These are phyloP conservation scores for Blastocystis sp. DNA, from an alignment of 352 stramenopile genomes.

Conservation along the genomic window DNA sequence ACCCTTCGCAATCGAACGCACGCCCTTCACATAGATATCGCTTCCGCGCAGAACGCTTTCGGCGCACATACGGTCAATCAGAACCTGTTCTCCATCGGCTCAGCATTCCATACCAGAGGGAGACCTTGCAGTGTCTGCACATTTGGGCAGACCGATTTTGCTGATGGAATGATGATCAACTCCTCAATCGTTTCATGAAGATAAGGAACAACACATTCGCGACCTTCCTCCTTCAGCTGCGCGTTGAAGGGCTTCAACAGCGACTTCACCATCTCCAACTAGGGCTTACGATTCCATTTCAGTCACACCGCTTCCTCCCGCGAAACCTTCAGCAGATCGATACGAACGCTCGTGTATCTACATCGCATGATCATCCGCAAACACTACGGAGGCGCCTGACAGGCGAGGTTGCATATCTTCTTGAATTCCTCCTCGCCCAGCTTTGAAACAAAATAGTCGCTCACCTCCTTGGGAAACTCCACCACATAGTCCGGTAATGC, in stretches of 20 bases:
- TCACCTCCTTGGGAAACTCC: conserved; percentile 67
- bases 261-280: not conserved
- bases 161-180: conserved; percentile 32
- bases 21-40: conserved; percentile 51
- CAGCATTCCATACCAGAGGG: not conserved
- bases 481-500: conserved; percentile 66
- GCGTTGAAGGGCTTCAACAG: not conserved
- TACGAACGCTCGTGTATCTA: conserved; percentile 69
- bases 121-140: not conserved
- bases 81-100: not conserved
- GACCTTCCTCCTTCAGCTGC: not conserved
- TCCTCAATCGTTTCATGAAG: conserved; percentile 20
- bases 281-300: conserved; percentile 57
- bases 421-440: conserved; percentile 68
- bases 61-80: conserved; percentile 50
- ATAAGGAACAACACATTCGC: not conserved
- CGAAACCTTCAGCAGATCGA: conserved; percentile 68
- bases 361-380: conserved; percentile 11
- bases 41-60: conserved; percentile 48
- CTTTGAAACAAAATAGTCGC: conserved; percentile 64
- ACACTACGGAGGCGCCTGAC: conserved; percentile 64
- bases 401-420: conserved; percentile 69
- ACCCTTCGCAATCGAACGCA: not conserved
- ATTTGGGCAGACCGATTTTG: not conserved
- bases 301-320: conserved; percentile 65